Conservation (phyloP, 768 basidiomycete species). For the Suillus alpinus region DNA sequence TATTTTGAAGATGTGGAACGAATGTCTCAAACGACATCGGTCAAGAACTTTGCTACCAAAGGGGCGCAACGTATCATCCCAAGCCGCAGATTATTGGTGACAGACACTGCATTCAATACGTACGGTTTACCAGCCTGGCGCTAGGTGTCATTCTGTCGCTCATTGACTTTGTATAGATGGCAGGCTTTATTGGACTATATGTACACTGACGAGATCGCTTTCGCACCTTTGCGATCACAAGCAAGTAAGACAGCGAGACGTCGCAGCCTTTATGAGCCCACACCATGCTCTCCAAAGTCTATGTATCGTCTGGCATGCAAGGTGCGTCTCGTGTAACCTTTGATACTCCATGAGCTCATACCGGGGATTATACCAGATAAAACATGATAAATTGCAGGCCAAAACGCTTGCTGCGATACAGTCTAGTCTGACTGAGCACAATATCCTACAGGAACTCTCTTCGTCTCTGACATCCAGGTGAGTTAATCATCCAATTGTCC, state of each 20-base stretch:
- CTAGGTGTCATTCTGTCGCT: no score
- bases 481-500: background rate
- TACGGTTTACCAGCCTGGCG: background rate
- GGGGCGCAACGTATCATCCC: background rate
- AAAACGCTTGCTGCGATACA: slow-evolving; percentile 20
- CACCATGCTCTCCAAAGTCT: slow-evolving; percentile 33
- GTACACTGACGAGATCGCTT: slow-evolving; percentile 31
- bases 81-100: slow-evolving; percentile 6
- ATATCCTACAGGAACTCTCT: slow-evolving; percentile 25
- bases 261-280: background rate
- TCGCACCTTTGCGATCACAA: slow-evolving; percentile 22
- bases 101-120: slow-evolving; percentile 12
- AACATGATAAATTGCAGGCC: slow-evolving; percentile 13
- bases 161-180: slow-evolving; percentile 24
- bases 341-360: background rate
- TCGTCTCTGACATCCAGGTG: slow-evolving; percentile 25
- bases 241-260: background rate
- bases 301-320: slow-evolving; percentile 37
- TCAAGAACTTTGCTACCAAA: background rate
- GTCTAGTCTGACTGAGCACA: slow-evolving; percentile 14
- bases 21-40: background rate
- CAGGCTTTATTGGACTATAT: slow-evolving; percentile 33
- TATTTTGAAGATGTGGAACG: background rate
- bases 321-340: slow-evolving; percentile 12
- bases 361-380: slow-evolving; percentile 12